phyloP scores from a whole-genome alignment of 2,329 filamentous ascomycete species.

The Fonsecaea erecta region DNA sequence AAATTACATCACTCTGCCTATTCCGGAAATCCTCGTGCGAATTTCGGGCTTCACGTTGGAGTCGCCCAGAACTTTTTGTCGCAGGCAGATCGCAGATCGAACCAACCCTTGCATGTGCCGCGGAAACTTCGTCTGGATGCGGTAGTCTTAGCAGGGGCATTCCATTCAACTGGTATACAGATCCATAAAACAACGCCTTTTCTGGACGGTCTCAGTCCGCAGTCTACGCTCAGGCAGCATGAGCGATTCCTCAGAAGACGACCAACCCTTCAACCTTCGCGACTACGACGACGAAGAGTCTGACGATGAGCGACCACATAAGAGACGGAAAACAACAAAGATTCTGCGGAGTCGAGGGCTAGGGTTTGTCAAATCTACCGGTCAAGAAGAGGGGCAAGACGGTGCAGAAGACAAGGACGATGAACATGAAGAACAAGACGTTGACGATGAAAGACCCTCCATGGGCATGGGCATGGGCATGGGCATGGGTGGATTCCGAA shows the following conservation, averaged over 20 bases:
- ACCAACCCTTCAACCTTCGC: constrained; percentile 37
- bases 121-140: background rate
- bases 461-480: constrained; percentile 29
- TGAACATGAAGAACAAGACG: constrained; percentile 34
- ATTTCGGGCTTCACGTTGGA: background rate
- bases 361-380: constrained; percentile 36
- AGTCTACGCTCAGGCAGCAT: constrained; percentile 20
- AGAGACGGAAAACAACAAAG: constrained; percentile 36
- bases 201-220: background rate
- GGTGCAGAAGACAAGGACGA: constrained; percentile 20
- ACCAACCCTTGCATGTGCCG: background rate
- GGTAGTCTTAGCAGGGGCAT: background rate
- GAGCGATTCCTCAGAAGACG: constrained; percentile 40
- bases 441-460: constrained; percentile 36
- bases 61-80: background rate
- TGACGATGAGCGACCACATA: constrained; percentile 37
- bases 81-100: constrained; percentile 6
- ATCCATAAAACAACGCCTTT: background rate
- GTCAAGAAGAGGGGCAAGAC: constrained; percentile 30
- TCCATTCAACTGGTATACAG: background rate
- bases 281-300: constrained; percentile 38
- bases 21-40: constrained; percentile 11
- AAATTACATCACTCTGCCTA: constrained; percentile 19
- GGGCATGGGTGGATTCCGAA: constrained; percentile 31
- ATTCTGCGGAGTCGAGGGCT: constrained; percentile 36